Conservation (phyloP, 495 filamentous ascomycete genomes). For the Neurospora sp. region DNA sequence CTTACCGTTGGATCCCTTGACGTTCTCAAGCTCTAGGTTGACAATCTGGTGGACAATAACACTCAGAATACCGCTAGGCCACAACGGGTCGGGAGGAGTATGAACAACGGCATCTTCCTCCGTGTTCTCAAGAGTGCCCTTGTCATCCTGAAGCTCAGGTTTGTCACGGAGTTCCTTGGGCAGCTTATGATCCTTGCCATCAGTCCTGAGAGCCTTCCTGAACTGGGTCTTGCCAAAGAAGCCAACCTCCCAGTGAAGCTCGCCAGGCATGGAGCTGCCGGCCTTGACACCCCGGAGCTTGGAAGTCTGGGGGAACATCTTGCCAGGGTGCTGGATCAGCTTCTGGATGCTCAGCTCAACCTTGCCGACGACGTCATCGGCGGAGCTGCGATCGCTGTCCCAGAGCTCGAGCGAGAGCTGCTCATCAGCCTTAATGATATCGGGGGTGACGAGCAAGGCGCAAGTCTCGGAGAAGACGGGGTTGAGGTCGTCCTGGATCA, state of each 20-base stretch:
- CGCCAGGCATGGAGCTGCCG: constrained; percentile 81
- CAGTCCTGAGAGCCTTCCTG: constrained; percentile 68
- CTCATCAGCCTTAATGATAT: constrained; percentile 86
- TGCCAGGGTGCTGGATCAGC: constrained; percentile 84
- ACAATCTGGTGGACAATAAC: constrained; percentile 91
- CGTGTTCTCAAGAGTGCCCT: constrained; percentile 63
- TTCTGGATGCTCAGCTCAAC: constrained; percentile 88
- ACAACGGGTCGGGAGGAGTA: constrained; percentile 87
- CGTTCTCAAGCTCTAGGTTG: constrained; percentile 77
- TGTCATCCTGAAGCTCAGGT: constrained; percentile 77
- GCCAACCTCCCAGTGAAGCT: constrained; percentile 91
- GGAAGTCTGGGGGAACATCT: constrained; percentile 87
- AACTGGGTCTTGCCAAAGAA: constrained; percentile 87
- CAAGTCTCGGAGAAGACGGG: constrained; percentile 87
- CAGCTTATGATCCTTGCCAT: constrained; percentile 71
- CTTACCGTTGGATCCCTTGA: constrained; percentile 57
- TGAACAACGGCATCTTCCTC: constrained; percentile 77
- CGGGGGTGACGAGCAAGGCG: constrained; percentile 75
- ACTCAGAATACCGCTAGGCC: constrained; percentile 78
- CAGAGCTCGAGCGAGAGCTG: constrained; percentile 88
- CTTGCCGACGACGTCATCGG: constrained; percentile 91
- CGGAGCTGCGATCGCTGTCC: constrained; percentile 82
- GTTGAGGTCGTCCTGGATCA: constrained; percentile 90
- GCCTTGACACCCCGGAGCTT: constrained; percentile 71
- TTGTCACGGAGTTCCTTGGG: constrained; percentile 62